Evolutionary conservation across 352 stramenopile species (phyloP), one percentile per base, ranked within the genome.

Genomic region (Thalassiosira mediterranea): DNA sequence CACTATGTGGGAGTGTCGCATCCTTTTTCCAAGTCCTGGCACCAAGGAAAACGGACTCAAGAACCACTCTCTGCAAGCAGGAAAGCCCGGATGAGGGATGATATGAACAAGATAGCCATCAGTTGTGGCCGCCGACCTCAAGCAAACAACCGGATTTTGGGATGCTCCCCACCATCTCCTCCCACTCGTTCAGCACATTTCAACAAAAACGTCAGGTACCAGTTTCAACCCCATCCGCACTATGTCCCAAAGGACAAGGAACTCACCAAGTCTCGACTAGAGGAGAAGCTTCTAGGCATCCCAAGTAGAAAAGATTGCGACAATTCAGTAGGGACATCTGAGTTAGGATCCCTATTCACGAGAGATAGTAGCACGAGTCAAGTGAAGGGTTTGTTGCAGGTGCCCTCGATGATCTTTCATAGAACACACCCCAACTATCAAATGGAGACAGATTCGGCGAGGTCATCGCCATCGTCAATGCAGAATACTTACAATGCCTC

Each of bases 291-390:
- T 19, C 51, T 29, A 42, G 54, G 52, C 23, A 13, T 67, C 32
- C n/a, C 28, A 25, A 57, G 53, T 47, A 25, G 46, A 7, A 65
- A 38, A 54, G 34, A 62, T 13, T 51, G 10, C 28, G 66, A 28
- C 21, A 69, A 57, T 63, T 78, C 74, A 1, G 51, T 83, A 28
- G 66, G 34, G 3, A 83, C 74, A 1, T 76, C 66, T 10, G 74
- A 83, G 10, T 57, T 83, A 10, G 74, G 74, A 17, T 78, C 67
- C n/a, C 38, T 83, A 3, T 44, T 81, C 4, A 72, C 56, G 7
- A 53, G 44, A 56, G 60, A 61, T 11, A 62, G 17, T 29, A 60
- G 64, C 3, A 19, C 37, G 7, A 75, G 57, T 28, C 47, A 54
- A 31, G 17, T 32, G n/a, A n/a, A n/a, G 3, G 47, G 60, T 19